A percentile compares a stretch with the other conserved stretches of the same genome.
phyloP scores from a whole-genome alignment of 768 basidiomycete species.

The Podaxis sp. region DNA sequence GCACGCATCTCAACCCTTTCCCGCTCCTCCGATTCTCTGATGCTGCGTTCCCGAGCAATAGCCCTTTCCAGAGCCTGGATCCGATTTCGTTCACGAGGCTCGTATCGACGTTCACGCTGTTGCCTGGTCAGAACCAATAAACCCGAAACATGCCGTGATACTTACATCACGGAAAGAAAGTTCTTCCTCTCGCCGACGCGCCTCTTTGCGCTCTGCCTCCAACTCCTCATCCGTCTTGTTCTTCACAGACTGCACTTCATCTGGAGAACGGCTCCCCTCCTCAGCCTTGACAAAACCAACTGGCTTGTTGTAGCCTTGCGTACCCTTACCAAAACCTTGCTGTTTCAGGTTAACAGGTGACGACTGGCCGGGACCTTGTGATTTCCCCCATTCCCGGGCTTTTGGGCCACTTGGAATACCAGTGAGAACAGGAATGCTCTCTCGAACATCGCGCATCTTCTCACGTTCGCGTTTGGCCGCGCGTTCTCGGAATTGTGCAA shows the following conservation, averaged over 20 bases:
- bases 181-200: slow-evolving; percentile 76
- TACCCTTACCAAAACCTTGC: slow-evolving; percentile 60
- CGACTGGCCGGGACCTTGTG: slow-evolving; percentile 33
- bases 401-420: slow-evolving; percentile 71
- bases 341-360: slow-evolving; percentile 32
- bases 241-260: slow-evolving; percentile 30
- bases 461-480: slow-evolving; percentile 90
- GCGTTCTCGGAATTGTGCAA: slow-evolving; percentile 93
- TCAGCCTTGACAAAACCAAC: slow-evolving; percentile 81
- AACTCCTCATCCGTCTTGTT: slow-evolving; percentile 85
- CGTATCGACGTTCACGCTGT: slow-evolving; percentile 92
- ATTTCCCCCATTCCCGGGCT: slow-evolving; percentile 76
- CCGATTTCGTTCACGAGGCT: slow-evolving; percentile 82
- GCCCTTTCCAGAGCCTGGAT: slow-evolving; percentile 76
- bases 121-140: slow-evolving; percentile 1
- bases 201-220: slow-evolving; percentile 78
- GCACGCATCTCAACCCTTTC: slow-evolving; percentile 79
- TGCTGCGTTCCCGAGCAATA: slow-evolving; percentile 67
- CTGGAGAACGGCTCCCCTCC: slow-evolving; percentile 33
- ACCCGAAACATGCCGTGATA: slow-evolving; percentile 18
- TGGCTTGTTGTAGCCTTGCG: slow-evolving; percentile 78
- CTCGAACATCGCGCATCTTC: slow-evolving; percentile 76
- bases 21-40: slow-evolving; percentile 75
- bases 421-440: slow-evolving; percentile 46
- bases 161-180: slow-evolving; percentile 83